Percentiles rank a stretch among this genome's conserved stretches.
Evolutionary conservation across 306 rosid species (phyloP).

Genomic region (Adenanthera pavonina): DNA sequence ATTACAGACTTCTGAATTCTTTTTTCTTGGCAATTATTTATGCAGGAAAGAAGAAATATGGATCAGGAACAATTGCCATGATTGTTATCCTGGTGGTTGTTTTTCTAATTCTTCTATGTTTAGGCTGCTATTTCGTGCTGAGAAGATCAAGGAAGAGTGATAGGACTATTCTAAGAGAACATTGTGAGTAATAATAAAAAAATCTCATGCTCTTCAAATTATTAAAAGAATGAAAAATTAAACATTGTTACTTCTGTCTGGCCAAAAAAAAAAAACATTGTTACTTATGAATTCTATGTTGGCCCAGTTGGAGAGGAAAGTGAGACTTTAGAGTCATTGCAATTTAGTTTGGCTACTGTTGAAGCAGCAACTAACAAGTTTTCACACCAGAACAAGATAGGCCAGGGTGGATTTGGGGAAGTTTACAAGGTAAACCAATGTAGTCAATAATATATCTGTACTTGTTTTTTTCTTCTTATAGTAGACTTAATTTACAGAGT

Average conservation of each 20-base stretch:
- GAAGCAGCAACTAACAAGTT: constrained; percentile 56
- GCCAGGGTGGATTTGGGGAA: constrained; percentile 64
- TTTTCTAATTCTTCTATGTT: background rate
- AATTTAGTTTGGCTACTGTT: constrained; percentile 40
- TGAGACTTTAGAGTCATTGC: constrained; percentile 41
- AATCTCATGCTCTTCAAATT: background rate
- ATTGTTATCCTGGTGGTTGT: constrained; percentile 35
- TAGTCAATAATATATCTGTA: background rate
- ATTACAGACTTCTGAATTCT: background rate
- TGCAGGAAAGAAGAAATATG: constrained; percentile 40
- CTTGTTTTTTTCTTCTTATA: background rate
- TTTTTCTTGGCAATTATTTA: background rate
- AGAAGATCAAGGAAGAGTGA: constrained; percentile 36
- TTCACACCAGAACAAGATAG: constrained; percentile 47
- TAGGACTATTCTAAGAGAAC: constrained; percentile 27
- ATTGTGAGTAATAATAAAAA: constrained; percentile 27
- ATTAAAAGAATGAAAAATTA: background rate
- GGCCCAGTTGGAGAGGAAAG: constrained; percentile 36
- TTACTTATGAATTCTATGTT: background rate
- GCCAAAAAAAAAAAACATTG: no score
- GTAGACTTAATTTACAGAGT: background rate
- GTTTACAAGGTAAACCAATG: constrained; percentile 11
- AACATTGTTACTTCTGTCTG: background rate
- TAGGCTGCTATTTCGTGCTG: constrained; percentile 38
- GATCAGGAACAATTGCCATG: constrained; percentile 2